A percentile compares a stretch with the other conserved stretches of the same genome.
phyloP scores from a whole-genome alignment of 2,329 filamentous ascomycete genomes.

The Ophiostoma populinum region DNA sequence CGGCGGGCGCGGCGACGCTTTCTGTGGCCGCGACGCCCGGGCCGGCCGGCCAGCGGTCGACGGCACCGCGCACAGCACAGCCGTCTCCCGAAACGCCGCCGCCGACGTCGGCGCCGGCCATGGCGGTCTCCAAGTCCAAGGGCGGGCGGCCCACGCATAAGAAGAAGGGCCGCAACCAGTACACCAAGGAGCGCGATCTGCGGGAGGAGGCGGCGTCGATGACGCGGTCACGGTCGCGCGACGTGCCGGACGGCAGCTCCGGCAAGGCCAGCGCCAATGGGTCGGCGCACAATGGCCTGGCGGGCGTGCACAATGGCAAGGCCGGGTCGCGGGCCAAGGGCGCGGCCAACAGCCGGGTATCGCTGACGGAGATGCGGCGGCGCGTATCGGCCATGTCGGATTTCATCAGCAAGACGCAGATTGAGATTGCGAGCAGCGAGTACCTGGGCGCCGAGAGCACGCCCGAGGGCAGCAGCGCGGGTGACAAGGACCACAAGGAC shows the following conservation, averaged over 20 bases:
- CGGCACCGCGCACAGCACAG: slow-evolving; percentile 28
- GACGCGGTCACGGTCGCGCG: slow-evolving; percentile 32
- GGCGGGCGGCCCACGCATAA: slow-evolving; percentile 42
- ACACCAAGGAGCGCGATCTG: slow-evolving; percentile 56
- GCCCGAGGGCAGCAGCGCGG: not conserved
- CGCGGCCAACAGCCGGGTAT: slow-evolving; percentile 49
- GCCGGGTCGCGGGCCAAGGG: slow-evolving; percentile 34
- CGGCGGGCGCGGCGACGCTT: too few relatives aligned
- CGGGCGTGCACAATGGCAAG: slow-evolving; percentile 22
- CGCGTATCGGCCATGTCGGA: slow-evolving; percentile 72
- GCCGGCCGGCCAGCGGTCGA: slow-evolving; percentile 18
- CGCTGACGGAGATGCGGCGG: slow-evolving; percentile 75
- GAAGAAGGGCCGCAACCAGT: slow-evolving; percentile 63
- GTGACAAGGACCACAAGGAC: slow-evolving; percentile 20
- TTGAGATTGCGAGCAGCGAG: slow-evolving; percentile 58
- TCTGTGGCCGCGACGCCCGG: slow-evolving; percentile 9
- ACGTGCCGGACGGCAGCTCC: slow-evolving; percentile 29
- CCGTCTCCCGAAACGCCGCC: slow-evolving; percentile 31
- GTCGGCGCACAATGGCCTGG: slow-evolving; percentile 6
- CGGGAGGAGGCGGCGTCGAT: slow-evolving; percentile 37
- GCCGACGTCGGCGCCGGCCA: slow-evolving; percentile 20
- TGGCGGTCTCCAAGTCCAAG: slow-evolving; percentile 40
- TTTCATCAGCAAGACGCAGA: slow-evolving; percentile 76
- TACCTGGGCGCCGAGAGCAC: slow-evolving; percentile 4
- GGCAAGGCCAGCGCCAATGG: slow-evolving; percentile 17